Evolutionary conservation across 169 alveolate genomes (phyloP), one percentile per base, ranked within the genome.

Genomic region (Amoebophrya sp.): DNA sequence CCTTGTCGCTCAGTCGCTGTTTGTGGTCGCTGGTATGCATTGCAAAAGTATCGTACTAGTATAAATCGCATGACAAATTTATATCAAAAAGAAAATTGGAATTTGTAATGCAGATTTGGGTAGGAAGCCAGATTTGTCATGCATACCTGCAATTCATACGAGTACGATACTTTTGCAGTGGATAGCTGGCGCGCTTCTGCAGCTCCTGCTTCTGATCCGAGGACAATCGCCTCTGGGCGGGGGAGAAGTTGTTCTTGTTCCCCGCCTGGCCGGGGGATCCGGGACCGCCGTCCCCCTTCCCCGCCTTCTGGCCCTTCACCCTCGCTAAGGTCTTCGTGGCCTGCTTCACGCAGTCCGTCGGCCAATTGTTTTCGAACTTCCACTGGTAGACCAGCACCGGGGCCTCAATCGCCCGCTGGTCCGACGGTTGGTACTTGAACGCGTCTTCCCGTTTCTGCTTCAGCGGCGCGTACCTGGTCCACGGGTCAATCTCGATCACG

Each of bases 401-500:
- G 35, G 29, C 83, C 35, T 66, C 83, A 3, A n/a, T 66, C 29
- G 83, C 32, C 29, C 83, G 83, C 83, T 66, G 29, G 35, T 66
- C 83, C 29, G 12, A 25, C 35, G 83, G 83, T 25, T 2, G 32
- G 35, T 66, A 66, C 18, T 25, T 7, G 35, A 66, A 25, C 39
- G 12, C 32, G 29, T 66, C 83, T 25, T 66, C 83, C 83, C 18
- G 1, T 25, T 66, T 7, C 83, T 66, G 83, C 32, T 66, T 66
- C 83, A 66, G 32, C 35, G 83, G 83, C 32, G 83, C 83, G 35
- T 66, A 66, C 39, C 83, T 2, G 32, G 83, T 66, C 83, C 83
- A 66, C 35, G 83, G 83, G 83, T 66, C 83, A 25, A 66, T n/a
- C 83, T 66, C 83, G 83, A 66, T 66, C 83, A 66, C 2, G 32